Percentiles rank a stretch among this genome's conserved stretches.
Evolutionary conservation across 1,284 basidiomycete genomes (phyloP).

Genomic region (Cystobasidium sp.): DNA sequence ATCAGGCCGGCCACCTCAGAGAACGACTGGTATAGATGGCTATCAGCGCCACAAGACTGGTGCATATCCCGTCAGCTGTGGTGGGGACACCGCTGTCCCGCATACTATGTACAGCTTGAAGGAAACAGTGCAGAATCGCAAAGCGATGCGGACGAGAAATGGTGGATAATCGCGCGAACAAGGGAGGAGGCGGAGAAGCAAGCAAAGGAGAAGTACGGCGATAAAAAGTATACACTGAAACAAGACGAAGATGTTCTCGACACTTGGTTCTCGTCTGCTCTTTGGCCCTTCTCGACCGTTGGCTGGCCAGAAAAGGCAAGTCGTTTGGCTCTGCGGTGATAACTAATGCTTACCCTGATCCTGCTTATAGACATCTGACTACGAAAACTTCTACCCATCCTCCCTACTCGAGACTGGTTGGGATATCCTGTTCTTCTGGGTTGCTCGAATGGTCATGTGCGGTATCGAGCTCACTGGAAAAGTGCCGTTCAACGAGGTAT

Average conservation of each 20-base stretch:
- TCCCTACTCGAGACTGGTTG: slow-evolving; percentile 94
- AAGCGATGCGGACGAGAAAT: slow-evolving; percentile 72
- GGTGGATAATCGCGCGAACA: slow-evolving; percentile 90
- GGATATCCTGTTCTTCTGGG: slow-evolving; percentile 99
- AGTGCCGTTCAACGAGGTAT: slow-evolving; percentile 96
- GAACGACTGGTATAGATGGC: slow-evolving; percentile 95
- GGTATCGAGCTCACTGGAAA: slow-evolving; percentile 86
- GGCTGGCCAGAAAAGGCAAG: slow-evolving; percentile 90
- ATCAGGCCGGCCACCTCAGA: slow-evolving; percentile 86
- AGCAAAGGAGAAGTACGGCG: slow-evolving; percentile 73
- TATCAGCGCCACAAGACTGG: slow-evolving; percentile 97
- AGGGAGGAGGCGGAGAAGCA: slow-evolving; percentile 78
- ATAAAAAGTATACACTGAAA: slow-evolving; percentile 74
- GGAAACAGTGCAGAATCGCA: slow-evolving; percentile 65
- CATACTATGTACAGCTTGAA: slow-evolving; percentile 88
- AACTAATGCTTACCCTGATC: not conserved
- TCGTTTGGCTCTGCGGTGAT: not conserved
- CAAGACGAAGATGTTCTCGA: slow-evolving; percentile 98
- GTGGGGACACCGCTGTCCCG: slow-evolving; percentile 98
- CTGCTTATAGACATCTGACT: slow-evolving; percentile 67
- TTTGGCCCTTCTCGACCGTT: slow-evolving; percentile 98
- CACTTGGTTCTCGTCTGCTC: slow-evolving; percentile 97
- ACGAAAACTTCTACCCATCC: slow-evolving; percentile 83
- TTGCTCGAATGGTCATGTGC: slow-evolving; percentile 96
- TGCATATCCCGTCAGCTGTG: slow-evolving; percentile 98